A percentile compares a stretch with the other conserved stretches of the same genome.
These are phyloP conservation scores for Omphalotus olearius DNA, from an alignment of 1,284 basidiomycete genomes.

Conservation along the genomic window DNA sequence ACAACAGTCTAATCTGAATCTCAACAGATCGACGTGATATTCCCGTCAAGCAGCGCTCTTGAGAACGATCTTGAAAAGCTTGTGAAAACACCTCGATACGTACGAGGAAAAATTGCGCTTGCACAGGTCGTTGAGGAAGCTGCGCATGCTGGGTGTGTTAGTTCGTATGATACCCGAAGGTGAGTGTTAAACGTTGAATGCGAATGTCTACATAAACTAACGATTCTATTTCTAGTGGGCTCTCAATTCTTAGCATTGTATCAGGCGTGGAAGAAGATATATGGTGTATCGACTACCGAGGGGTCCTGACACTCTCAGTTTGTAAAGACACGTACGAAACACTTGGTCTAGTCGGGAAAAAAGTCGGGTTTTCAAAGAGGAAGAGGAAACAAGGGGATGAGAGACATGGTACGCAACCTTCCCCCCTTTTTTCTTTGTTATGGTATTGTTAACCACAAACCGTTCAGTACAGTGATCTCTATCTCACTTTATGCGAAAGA, in stretches of 20 bases:
- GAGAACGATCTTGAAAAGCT: conserved; percentile 4
- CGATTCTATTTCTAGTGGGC: conserved; percentile 1
- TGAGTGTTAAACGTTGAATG: neutral
- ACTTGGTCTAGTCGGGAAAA: conserved; percentile 14
- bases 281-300: conserved; percentile 16
- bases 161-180: conserved; percentile 4
- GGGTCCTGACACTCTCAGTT: conserved; percentile 13
- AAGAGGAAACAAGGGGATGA: conserved; percentile 19
- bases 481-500: conserved; percentile 33
- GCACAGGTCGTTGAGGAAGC: neutral
- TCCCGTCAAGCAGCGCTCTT: conserved; percentile 10
- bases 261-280: conserved; percentile 12
- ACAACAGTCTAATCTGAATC: neutral
- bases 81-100: conserved; percentile 7
- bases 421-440: too few relatives aligned
- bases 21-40: conserved; percentile 14
- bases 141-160: neutral
- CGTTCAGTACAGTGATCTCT: conserved; percentile 35
- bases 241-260: conserved; percentile 6
- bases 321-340: conserved; percentile 13
- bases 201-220: too few relatives aligned
- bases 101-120: conserved; percentile 5
- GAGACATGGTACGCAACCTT: conserved; percentile 47
- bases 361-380: conserved; percentile 10
- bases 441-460: neutral